Conservation (phyloP, 192 early-diverging fungal species). For the Coemansia sp. region DNA sequence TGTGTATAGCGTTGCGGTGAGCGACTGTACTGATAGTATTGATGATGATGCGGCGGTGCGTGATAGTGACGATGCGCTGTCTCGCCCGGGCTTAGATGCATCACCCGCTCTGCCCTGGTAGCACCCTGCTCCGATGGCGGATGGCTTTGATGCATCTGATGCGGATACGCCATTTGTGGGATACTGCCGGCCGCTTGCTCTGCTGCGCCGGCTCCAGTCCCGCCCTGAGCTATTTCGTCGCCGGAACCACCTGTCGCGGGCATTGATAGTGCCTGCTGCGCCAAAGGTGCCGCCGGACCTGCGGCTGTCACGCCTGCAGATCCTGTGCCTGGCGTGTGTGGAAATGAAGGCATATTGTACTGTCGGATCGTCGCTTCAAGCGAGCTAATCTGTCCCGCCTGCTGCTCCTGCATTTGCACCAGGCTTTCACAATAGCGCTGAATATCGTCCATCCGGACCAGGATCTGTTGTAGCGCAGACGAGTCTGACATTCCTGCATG, state of each 20-base stretch:
- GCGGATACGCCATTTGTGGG: constrained; percentile 6
- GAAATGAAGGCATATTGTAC: neutral
- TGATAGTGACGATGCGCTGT: neutral
- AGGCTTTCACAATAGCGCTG: constrained; percentile 32
- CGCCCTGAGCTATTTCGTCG: neutral
- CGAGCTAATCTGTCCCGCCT: constrained; percentile 22
- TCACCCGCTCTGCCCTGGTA: constrained; percentile 7
- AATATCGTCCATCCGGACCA: constrained; percentile 21
- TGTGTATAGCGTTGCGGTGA: constrained; percentile 5
- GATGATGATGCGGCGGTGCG: neutral
- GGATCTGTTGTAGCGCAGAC: constrained; percentile 4
- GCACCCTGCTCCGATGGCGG: constrained; percentile 4
- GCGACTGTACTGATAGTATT: neutral
- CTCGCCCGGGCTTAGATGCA: constrained; percentile 4
- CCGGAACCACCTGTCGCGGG: neutral
- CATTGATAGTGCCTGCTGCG: neutral
- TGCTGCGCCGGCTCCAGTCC: neutral
- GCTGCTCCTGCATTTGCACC: constrained; percentile 27
- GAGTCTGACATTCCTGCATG: constrained; percentile 4
- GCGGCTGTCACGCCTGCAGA: neutral
- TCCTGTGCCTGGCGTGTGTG: constrained; percentile 4
- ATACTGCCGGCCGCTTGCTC: constrained; percentile 1
- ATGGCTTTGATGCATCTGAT: constrained; percentile 9
- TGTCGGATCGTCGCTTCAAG: constrained; percentile 24
- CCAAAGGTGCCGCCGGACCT: neutral